Base-by-base conservation (phyloP, 2,329 filamentous ascomycete genomes). In the Cladophialophora psammophila region DNA sequence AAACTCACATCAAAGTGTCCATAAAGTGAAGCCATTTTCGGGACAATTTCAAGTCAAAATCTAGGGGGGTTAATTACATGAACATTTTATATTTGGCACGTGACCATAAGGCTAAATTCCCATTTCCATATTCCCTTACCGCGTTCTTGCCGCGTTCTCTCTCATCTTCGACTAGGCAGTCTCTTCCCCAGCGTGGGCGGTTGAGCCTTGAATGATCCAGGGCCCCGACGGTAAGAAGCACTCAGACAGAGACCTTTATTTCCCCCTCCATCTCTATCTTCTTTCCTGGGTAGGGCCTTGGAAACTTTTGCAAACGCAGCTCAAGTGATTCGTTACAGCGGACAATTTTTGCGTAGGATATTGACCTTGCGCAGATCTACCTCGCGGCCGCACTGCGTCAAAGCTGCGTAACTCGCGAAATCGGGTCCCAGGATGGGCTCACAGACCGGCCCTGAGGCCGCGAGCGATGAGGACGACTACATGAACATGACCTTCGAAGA, bases 401-500 rank as follows among this genome's bases (percentile, higher is more conserved):
- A 20, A 52, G 20, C 32, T 2, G 40, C 48, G 12, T 20, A 56
- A 18, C 32, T 56, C 18, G 12, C n/a, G 3, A 18, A 5, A 13
- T n/a, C 40, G n/a, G 13, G 15, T 42, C 10, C 5, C 32, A n/a
- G 32, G 3, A 61, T 67, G 66, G 31, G 61, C 26, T 59, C 66
- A 8, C 61, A 45, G 9, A 15, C 66, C 15, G 59, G 18, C 40
- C 26, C 45, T 0, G 59, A 36, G 13, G 58, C 42, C 42, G 31
- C 42, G 50, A 55, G 12, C 10, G 91, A 92, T 6, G 92, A 93
- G 70, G 93, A 97, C 71, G 95, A 99, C 79, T 98, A 99, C 84
- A 96, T 99, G 91, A 93, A 90, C 74, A 98, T 99, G 94, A 85
- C 89, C 13, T 94, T 99, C 76, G 85, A 87, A 18, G 91, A 96